Base-by-base conservation (phyloP, 257 asterid genomes). In the Perilla frutescens region DNA sequence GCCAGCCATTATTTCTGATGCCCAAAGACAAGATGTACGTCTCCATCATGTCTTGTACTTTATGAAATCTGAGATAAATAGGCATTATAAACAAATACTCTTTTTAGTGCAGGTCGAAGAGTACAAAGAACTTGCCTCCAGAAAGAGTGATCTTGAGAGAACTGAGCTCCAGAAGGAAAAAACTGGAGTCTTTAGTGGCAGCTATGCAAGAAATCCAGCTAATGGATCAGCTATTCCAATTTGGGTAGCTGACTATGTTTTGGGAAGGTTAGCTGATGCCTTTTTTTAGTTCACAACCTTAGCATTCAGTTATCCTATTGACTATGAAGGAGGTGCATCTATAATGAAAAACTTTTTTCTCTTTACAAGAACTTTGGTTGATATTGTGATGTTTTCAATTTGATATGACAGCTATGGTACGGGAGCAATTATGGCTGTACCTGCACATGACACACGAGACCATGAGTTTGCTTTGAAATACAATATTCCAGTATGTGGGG, bases 401-500 rank as follows among this genome's bases (percentile, higher is more conserved):
- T 77, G 40, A 51, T 82, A 74, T 53, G 77, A 72, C 91, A 94
- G 99, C 94, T 95, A 95, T 40, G 99, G 99, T 37, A 95, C 99
- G 39, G 99, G 99, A 85, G 99, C 98, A 76, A 92, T 95, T 70
- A 95, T 95, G 98, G 98, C 98, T 77, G 99, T 95, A 64, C 99
- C 99, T 81, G 98, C 97, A 36, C 99, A 95, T 81, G 99, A 95
- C 81, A 82, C 95, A 26, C 88, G 99, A 40, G 99, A 95, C 87
- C 93, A 90, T 68, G 97, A 92, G 80, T 95, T 95, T 84, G 91
- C 99, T 61, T 72, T 78, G 81, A 92, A 90, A 96, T 92, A 92
- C 77, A 69, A 77, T 54, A 81, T 95, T 77, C 94, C 94, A 55
- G 78, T 95, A 26, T 72, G 77, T 81, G 88, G 92, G 70, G 98